phyloP scores from a whole-genome alignment of 768 basidiomycete genomes.

The Rubroboletus satanas region DNA sequence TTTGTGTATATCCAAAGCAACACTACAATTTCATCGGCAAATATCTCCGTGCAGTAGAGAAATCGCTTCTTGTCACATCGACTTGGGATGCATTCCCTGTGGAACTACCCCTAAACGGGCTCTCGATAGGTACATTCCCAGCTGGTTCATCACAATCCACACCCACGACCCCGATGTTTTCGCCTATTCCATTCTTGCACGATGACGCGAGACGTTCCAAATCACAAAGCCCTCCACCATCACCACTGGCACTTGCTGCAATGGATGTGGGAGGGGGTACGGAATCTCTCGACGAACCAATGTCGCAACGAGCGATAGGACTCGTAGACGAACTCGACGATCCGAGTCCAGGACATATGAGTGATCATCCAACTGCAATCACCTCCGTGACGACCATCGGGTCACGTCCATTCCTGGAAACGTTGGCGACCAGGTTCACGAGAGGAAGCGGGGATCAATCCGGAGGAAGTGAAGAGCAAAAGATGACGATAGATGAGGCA shows the following conservation, averaged over 20 bases:
- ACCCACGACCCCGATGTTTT: slow-evolving; percentile 79
- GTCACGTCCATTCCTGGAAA: slow-evolving; percentile 49
- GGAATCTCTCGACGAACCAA: slow-evolving; percentile 36
- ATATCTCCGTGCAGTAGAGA: slow-evolving; percentile 84
- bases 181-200: slow-evolving; percentile 84
- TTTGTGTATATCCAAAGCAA: slow-evolving; percentile 61
- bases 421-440: slow-evolving; percentile 61
- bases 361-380: slow-evolving; percentile 71
- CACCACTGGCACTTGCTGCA: slow-evolving; percentile 55
- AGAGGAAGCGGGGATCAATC: slow-evolving; percentile 40
- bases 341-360: slow-evolving; percentile 79
- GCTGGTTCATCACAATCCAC: slow-evolving; percentile 48
- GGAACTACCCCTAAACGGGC: slow-evolving; percentile 30
- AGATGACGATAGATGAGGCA: slow-evolving; percentile 38
- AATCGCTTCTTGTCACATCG: slow-evolving; percentile 79
- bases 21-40: slow-evolving; percentile 81
- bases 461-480: slow-evolving; percentile 22
- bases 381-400: slow-evolving; percentile 55
- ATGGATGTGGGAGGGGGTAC: slow-evolving; percentile 31
- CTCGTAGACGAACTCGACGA: slow-evolving; percentile 86
- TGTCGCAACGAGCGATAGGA: slow-evolving; percentile 54
- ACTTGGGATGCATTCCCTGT: slow-evolving; percentile 69
- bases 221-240: slow-evolving; percentile 76
- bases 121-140: slow-evolving; percentile 32
- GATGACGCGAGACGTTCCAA: slow-evolving; percentile 77